A percentile compares a stretch with the other conserved stretches of the same genome.
phyloP scores from a whole-genome alignment of 345 rosid species.

The Barbarea vulgaris region DNA sequence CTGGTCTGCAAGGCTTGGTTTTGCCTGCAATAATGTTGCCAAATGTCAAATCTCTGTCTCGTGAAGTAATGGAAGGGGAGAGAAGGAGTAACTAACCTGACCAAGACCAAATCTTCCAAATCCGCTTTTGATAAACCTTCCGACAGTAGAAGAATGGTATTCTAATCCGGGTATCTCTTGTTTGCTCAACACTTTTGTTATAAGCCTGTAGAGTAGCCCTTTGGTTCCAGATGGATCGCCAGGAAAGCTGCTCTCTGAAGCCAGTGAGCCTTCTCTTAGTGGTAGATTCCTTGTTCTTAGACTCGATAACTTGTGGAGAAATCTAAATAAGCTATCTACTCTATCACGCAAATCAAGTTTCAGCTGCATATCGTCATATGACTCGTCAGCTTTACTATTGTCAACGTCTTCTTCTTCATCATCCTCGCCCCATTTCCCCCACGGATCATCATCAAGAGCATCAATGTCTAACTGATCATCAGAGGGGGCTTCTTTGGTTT shows the following conservation, averaged over 20 bases:
- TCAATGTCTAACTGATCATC: slow-evolving; percentile 58
- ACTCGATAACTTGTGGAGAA: slow-evolving; percentile 74
- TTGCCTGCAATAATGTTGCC: slow-evolving; percentile 56
- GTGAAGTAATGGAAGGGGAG: background rate
- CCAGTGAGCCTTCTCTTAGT: slow-evolving; percentile 56
- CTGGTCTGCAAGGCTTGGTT: slow-evolving; percentile 85
- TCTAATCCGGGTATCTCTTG: slow-evolving; percentile 73
- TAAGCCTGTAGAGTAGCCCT: slow-evolving; percentile 71
- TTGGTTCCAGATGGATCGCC: slow-evolving; percentile 60
- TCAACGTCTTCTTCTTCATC: slow-evolving; percentile 66
- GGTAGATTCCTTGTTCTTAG: slow-evolving; percentile 54
- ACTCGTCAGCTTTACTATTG: slow-evolving; percentile 49
- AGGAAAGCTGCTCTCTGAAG: slow-evolving; percentile 52
- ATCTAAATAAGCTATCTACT: slow-evolving; percentile 80
- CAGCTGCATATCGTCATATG: slow-evolving; percentile 77
- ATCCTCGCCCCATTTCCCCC: slow-evolving; percentile 95
- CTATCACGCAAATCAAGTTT: slow-evolving; percentile 88
- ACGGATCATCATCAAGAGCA: slow-evolving; percentile 93
- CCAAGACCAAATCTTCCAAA: slow-evolving; percentile 97
- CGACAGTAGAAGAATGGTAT: slow-evolving; percentile 95
- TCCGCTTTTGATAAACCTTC: slow-evolving; percentile 93
- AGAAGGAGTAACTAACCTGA: slow-evolving; percentile 53
- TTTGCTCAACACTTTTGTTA: slow-evolving; percentile 63
- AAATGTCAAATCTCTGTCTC: slow-evolving; percentile 8
- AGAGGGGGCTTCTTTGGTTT: slow-evolving; percentile 46